Evolutionary conservation across 2,329 filamentous ascomycete species (phyloP), one percentile per base, ranked within the genome.

Genomic region (Arthrinium phaeospermum): DNA sequence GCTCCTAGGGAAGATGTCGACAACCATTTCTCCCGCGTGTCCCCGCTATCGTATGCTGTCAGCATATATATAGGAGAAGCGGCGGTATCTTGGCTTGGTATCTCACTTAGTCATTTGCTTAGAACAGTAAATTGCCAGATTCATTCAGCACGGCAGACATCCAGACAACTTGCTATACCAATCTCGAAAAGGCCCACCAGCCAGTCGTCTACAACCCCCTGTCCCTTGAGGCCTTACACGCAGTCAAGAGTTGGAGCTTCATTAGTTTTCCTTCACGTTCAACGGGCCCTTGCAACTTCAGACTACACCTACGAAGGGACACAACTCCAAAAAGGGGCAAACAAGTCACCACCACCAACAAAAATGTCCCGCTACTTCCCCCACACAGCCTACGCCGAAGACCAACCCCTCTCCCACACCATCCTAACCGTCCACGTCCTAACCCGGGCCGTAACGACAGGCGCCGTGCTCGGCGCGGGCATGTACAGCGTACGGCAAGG

Each of bases 341-440:
- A 27, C 16, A 34, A 57, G 53, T 8, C 7, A 10, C 34, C 16
- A 61, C 10, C 53, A 30, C 16, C 14, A 37, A 4, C 30, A 13
- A 64, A 64, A 69, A 90, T 91, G 88, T 89, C 88, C 4, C 86
- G 86, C 72, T 85, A 87, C 78, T 86, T 84, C 79, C 88, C 89
- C 7, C 89, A 90, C 77, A 72, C 89, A 5, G 74, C 84, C 69
- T 90, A 90, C 79, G 89, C 90, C 44, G 91, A 93, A 82, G 91
- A 92, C 78, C 91, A 93, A 75, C 86, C 86, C 45, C 82, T 86
- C 73, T 77, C 86, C 10, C 83, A 82, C 73, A 83, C 86, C 4
- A 89, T 92, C 76, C 88, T 93, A 73, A 85, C 85, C 72, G 83
- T 85, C 0, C 91, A 93, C 81, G 87, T 91, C 75, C 82, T 90